Evolutionary conservation across 179 eudicot species (phyloP).

Genomic region (Heliamphora pulchella): DNA sequence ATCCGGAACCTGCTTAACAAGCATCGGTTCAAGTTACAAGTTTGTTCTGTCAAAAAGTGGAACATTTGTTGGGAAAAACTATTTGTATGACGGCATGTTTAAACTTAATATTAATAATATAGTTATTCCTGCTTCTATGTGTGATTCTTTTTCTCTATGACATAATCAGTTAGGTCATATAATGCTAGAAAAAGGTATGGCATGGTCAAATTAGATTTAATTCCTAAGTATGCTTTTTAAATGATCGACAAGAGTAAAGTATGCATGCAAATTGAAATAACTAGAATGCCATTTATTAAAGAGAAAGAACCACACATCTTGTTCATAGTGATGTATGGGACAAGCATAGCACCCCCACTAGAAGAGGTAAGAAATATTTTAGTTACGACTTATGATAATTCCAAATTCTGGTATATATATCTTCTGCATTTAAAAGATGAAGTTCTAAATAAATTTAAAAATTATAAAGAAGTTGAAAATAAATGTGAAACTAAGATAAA

Average conservation of each 20-base stretch:
- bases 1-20: no score
- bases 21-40: no score
- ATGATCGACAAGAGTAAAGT: background rate
- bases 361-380: background rate
- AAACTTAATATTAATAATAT: background rate
- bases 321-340: background rate
- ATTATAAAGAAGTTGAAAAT: no score
- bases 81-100: background rate
- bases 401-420: no score
- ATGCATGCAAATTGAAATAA: background rate
- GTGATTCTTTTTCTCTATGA: background rate
- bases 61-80: background rate
- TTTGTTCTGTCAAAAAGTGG: background rate
- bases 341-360: background rate
- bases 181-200: no score
- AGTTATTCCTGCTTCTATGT: background rate
- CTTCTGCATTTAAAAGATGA: no score
- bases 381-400: no score
- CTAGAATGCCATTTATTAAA: background rate
- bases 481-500: no score
- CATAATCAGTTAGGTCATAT: background rate
- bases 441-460: no score
- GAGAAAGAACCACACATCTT: background rate
- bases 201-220: no score
- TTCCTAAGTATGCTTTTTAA: no score